These are phyloP conservation scores for Alisma plantagoaquatica DNA, from an alignment of 106 monocot genomes.

Conservation along the genomic window DNA sequence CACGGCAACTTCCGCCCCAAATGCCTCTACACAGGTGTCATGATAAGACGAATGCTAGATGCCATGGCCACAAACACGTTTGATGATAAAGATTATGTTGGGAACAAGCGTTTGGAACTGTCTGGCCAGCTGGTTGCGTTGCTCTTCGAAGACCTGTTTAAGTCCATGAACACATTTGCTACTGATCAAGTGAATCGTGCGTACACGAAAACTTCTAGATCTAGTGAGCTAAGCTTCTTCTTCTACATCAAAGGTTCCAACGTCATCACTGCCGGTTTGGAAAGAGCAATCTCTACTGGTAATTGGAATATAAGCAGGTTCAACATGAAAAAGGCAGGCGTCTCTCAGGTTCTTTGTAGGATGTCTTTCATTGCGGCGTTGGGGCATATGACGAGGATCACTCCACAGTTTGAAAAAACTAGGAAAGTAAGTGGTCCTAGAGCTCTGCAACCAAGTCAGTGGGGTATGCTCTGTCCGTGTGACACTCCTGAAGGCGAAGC, in stretches of 20 bases:
- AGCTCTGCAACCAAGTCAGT: conserved; percentile 98
- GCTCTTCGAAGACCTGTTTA: conserved; percentile 98
- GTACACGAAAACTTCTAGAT: conserved; percentile 35
- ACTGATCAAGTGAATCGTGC: conserved; percentile 24
- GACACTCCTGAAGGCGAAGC: conserved; percentile 98
- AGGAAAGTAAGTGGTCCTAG: conserved; percentile 98
- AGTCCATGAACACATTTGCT: conserved; percentile 62
- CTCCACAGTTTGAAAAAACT: conserved; percentile 96
- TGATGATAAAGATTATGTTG: conserved; percentile 99
- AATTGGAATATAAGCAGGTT: conserved; percentile 96
- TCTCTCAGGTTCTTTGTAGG: conserved; percentile 85
- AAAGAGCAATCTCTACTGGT: conserved; percentile 90
- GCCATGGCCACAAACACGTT: conserved; percentile 80
- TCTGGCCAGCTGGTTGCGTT: conserved; percentile 89
- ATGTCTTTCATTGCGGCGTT: conserved; percentile 75
- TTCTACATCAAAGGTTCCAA: no score
- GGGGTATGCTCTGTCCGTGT: conserved; percentile 99
- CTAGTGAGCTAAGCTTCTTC: conserved; percentile 50
- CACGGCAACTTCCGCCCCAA: conserved; percentile 62
- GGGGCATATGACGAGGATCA: conserved; percentile 89
- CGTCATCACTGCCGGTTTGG: conserved; percentile 73
- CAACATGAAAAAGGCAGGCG: conserved; percentile 88
- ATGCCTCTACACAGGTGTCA: conserved; percentile 88
- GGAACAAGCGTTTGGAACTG: conserved; percentile 93
- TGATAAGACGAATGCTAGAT: conserved; percentile 97